A percentile compares a stretch with the other conserved stretches of the same genome.
phyloP scores from a whole-genome alignment of 441 rosid species.

The Gossypium aridum region DNA sequence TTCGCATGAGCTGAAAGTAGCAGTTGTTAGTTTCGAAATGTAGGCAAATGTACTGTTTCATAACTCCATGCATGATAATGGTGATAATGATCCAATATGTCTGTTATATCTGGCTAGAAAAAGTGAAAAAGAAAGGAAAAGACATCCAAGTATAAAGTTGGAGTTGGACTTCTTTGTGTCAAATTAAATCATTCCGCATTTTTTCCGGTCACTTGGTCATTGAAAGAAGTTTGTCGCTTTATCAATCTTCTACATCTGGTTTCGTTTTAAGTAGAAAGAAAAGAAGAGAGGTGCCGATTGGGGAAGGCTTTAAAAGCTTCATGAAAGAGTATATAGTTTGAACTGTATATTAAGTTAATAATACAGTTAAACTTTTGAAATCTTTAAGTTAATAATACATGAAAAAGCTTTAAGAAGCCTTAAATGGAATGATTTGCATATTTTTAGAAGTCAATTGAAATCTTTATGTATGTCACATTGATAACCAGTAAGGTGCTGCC shows the following conservation, averaged over 20 bases:
- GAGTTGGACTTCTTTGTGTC: background rate
- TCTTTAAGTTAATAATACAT: background rate
- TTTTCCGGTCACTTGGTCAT: background rate
- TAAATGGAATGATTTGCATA: background rate
- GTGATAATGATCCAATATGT: background rate
- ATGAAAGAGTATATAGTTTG: background rate
- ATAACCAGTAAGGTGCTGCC: background rate
- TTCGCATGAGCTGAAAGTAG: background rate
- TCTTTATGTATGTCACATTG: background rate
- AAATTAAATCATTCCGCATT: background rate
- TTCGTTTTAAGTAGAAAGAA: background rate
- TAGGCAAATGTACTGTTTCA: background rate
- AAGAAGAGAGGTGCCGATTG: background rate
- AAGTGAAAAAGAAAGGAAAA: background rate
- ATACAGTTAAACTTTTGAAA: background rate
- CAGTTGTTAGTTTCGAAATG: background rate
- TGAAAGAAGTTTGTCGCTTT: background rate
- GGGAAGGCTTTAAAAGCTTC: conserved; percentile 4
- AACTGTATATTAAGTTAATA: conserved; percentile 10
- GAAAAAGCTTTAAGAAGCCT: background rate
- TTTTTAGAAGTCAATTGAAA: background rate
- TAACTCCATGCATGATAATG: background rate
- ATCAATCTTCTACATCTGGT: background rate
- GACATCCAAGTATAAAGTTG: background rate
- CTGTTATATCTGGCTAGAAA: background rate